Base-by-base conservation (phyloP, 2,329 filamentous ascomycete species). In the Pseudogymnoascus sp. region DNA sequence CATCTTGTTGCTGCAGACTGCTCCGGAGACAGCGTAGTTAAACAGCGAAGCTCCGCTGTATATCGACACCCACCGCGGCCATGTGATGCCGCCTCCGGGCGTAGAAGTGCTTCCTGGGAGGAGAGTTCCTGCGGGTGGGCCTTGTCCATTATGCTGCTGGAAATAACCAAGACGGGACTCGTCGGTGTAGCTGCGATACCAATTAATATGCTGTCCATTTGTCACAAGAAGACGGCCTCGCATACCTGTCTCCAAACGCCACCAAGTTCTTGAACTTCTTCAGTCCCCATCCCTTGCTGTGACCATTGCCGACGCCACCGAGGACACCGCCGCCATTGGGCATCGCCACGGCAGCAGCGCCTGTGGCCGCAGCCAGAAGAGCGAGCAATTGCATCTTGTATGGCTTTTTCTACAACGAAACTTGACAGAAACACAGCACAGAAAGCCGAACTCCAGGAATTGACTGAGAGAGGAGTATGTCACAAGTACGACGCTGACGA, bases 11-110 rank as follows among this genome's bases (percentile, higher is more conserved):
- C 86, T 88, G 75, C 89, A 93, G 1, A 86, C 85, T 4, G 88
- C 89, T 41, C 89, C 89, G 35, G 79, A 79, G 59, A 93, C 85
- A 35, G 90, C 90, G 74, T 92, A 91, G 74, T 91, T 84, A 75
- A 81, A 83, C 38, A 83, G 78, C 18, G 75, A 82, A 4, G 81
- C 79, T 0, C 82, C 81, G 0, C 85, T 81, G 64, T 82, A 80
- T 65, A 85, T 77, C 6, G 83, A 80, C 5, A 87, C 88, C 68
- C 86, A 87, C 65, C 89, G 82, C 8, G 83, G 80, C 90, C 90
- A 93, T 1, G 80, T 80, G 14, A 84, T 80, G 2, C 89, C 89
- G 11, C 89, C 89, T 23, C 81, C 82, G 1, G 86, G 77, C 0
- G 88, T 88, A 11, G 72, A 69, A 64, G 81, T 81, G 64, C 75